A percentile compares a stretch with the other conserved stretches of the same genome.
phyloP scores from a whole-genome alignment of 495 filamentous ascomycete species.

The Penicillium macrosclerotiorum region DNA sequence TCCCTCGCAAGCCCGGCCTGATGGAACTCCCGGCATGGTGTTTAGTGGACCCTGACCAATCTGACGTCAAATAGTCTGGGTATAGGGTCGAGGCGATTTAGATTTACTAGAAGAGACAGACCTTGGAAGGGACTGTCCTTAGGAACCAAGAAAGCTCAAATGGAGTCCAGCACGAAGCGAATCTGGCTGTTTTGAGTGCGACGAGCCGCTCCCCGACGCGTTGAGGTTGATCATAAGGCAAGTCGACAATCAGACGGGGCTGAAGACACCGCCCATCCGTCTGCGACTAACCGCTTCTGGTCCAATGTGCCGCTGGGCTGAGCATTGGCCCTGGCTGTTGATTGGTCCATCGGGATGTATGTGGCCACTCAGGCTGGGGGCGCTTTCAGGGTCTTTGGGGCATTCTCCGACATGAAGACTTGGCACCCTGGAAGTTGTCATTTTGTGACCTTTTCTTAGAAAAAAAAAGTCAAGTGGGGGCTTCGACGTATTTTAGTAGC shows the following conservation, averaged over 20 bases:
- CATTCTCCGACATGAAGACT: too few relatives aligned
- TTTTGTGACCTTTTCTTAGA: too few relatives aligned
- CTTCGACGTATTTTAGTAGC: too few relatives aligned
- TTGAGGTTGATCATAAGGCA: conserved; percentile 2
- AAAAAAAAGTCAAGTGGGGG: too few relatives aligned
- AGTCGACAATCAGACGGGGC: conserved; percentile 5
- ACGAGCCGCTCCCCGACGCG: background rate
- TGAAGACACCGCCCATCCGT: background rate
- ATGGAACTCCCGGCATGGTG: conserved; percentile 51
- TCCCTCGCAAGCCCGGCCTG: conserved; percentile 46
- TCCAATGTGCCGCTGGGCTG: conserved; percentile 14
- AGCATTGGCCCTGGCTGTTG: background rate
- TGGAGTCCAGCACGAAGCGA: background rate
- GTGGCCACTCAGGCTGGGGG: background rate
- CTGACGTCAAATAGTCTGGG: background rate
- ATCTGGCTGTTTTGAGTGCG: background rate
- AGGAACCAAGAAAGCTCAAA: background rate
- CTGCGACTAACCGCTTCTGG: conserved; percentile 18
- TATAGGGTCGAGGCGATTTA: too few relatives aligned
- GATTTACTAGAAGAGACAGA: too few relatives aligned
- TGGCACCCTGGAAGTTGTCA: too few relatives aligned
- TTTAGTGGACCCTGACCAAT: conserved; percentile 4
- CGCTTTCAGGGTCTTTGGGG: background rate
- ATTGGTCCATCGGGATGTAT: background rate
- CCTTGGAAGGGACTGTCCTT: background rate